Evolutionary conservation across 768 basidiomycete genomes (phyloP).

Genomic region (Roridomyces roridus): DNA sequence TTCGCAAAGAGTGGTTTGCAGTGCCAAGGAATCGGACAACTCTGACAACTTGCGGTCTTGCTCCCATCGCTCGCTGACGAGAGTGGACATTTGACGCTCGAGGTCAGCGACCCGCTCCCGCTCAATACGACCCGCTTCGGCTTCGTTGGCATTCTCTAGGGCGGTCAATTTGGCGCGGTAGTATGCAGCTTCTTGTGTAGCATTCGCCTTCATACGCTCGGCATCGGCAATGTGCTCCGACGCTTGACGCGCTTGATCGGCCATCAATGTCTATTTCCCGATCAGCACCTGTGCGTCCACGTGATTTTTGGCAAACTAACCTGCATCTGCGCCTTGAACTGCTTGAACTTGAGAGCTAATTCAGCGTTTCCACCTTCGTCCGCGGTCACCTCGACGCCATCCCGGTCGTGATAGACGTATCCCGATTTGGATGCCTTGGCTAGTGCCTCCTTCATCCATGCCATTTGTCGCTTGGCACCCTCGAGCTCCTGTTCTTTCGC

Average conservation of each 20-base stretch:
- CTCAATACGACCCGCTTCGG: slow-evolving; percentile 74
- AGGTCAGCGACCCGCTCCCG: slow-evolving; percentile 78
- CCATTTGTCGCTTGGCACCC: slow-evolving; percentile 73
- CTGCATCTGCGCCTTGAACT: slow-evolving; percentile 86
- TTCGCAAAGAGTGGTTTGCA: slow-evolving; percentile 79
- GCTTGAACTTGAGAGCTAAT: slow-evolving; percentile 83
- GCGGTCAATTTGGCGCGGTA: slow-evolving; percentile 95
- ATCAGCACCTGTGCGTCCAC: slow-evolving; percentile 16
- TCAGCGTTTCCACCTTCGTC: slow-evolving; percentile 62
- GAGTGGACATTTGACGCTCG: slow-evolving; percentile 69
- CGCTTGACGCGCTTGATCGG: slow-evolving; percentile 75
- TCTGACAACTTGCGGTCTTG: slow-evolving; percentile 78
- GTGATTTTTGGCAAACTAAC: slow-evolving; percentile 47
- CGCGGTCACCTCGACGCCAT: slow-evolving; percentile 49
- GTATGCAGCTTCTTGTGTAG: slow-evolving; percentile 93
- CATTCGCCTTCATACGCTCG: slow-evolving; percentile 76
- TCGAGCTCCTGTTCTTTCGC: slow-evolving; percentile 85
- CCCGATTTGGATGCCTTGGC: slow-evolving; percentile 78
- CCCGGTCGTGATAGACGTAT: slow-evolving; percentile 67
- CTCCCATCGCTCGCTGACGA: slow-evolving; percentile 65
- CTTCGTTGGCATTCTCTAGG: slow-evolving; percentile 70
- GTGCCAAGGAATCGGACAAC: slow-evolving; percentile 71
- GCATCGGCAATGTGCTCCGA: slow-evolving; percentile 83
- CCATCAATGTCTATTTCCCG: slow-evolving; percentile 64
- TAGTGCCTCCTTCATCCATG: slow-evolving; percentile 87